phyloP scores from a whole-genome alignment of 257 asterid genomes.

The Prunella vulgaris region DNA sequence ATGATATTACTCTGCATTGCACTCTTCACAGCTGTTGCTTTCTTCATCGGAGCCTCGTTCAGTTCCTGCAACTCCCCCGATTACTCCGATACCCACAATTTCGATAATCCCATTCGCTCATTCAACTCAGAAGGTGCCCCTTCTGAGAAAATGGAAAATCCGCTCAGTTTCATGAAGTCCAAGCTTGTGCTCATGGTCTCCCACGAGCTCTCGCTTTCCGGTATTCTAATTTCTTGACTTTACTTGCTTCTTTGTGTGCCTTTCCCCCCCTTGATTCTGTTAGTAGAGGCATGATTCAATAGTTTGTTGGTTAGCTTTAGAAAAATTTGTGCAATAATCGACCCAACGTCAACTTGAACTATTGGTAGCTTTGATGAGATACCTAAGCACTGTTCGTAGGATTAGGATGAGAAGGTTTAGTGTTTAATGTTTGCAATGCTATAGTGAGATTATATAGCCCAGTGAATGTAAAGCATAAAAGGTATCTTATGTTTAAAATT shows the following conservation, averaged over 20 bases:
- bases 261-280: neutral
- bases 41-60: slow-evolving; percentile 59
- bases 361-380: neutral
- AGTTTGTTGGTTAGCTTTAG: neutral
- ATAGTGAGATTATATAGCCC: neutral
- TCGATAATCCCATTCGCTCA: slow-evolving; percentile 26
- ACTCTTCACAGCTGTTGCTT: slow-evolving; percentile 51
- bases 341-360: neutral
- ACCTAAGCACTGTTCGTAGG: neutral
- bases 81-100: slow-evolving; percentile 20
- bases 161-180: slow-evolving; percentile 68
- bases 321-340: neutral
- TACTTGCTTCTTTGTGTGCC: neutral
- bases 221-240: slow-evolving; percentile 25
- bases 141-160: slow-evolving; percentile 28
- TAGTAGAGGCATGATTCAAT: neutral
- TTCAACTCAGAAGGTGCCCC: slow-evolving; percentile 7
- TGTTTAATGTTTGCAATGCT: neutral
- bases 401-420: neutral
- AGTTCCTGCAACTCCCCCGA: slow-evolving; percentile 48
- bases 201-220: slow-evolving; percentile 87
- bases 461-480: neutral
- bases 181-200: slow-evolving; percentile 73
- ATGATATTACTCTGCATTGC: slow-evolving; percentile 43
- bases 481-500: neutral